Conservation (phyloP, 202 grass and related monocot species). For the Schoenoplectus triqueter region DNA sequence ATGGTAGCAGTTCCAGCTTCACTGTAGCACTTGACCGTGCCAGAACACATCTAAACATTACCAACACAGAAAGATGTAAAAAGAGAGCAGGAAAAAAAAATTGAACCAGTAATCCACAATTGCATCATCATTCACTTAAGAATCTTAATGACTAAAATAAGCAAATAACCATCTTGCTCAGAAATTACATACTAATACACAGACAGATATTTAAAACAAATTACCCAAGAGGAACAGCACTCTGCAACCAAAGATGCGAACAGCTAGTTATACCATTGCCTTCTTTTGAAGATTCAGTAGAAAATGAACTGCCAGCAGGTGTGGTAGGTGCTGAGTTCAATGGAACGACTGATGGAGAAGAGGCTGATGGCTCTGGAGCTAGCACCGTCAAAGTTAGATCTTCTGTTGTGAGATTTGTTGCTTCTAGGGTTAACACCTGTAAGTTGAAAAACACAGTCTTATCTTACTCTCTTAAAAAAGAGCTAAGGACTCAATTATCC, state of each 20-base stretch:
- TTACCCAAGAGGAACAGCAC: constrained; percentile 94
- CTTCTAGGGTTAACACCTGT: constrained; percentile 97
- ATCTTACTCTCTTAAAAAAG: not conserved
- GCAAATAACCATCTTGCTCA: not conserved
- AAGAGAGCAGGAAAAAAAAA: constrained; percentile 17
- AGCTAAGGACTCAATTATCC: not conserved
- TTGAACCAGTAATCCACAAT: not conserved
- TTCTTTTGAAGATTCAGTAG: constrained; percentile 60
- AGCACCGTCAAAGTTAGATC: constrained; percentile 96
- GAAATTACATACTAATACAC: constrained; percentile 1
- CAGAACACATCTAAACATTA: constrained; percentile 71
- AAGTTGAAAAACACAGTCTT: constrained; percentile 36
- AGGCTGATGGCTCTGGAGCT: constrained; percentile 81
- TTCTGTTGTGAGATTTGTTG: constrained; percentile 91
- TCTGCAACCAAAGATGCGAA: constrained; percentile 97
- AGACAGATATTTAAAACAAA: constrained; percentile 27
- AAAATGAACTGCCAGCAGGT: constrained; percentile 59
- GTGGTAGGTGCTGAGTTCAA: constrained; percentile 80
- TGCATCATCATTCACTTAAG: not conserved
- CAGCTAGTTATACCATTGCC: constrained; percentile 57
- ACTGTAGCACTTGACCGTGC: constrained; percentile 83
- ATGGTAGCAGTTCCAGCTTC: constrained; percentile 91
- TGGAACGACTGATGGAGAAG: constrained; percentile 75
- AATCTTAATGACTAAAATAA: constrained; percentile 16
- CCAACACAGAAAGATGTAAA: constrained; percentile 8